Conservation (phyloP, 257 asterid genomes). For the Buddleja alternifolia region DNA sequence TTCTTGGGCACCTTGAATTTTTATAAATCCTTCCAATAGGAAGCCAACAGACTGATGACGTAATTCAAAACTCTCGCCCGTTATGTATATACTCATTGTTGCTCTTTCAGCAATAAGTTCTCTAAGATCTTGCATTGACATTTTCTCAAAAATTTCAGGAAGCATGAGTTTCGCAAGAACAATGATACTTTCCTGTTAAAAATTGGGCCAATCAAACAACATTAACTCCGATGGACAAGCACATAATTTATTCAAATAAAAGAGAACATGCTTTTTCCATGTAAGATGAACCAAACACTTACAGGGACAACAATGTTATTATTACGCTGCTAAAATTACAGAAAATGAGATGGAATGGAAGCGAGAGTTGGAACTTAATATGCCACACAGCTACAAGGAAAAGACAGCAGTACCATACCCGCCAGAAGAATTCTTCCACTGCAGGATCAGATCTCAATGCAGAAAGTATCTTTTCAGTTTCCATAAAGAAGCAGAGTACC, state of each 20-base stretch:
- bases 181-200: constrained; percentile 80
- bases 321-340: constrained; percentile 26
- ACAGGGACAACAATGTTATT: too few relatives aligned
- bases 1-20: constrained; percentile 58
- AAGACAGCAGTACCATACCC: constrained; percentile 49
- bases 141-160: constrained; percentile 78
- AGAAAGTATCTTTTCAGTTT: constrained; percentile 68
- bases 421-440: constrained; percentile 97
- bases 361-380: constrained; percentile 21
- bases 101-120: constrained; percentile 76
- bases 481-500: constrained; percentile 76
- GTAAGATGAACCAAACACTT: constrained; percentile 1
- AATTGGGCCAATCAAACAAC: constrained; percentile 26
- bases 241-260: constrained; percentile 16
- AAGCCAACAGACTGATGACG: constrained; percentile 77
- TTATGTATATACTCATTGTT: constrained; percentile 59
- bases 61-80: constrained; percentile 83
- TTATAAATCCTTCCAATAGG: constrained; percentile 85
- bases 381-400: constrained; percentile 17
- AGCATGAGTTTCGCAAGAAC: constrained; percentile 78
- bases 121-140: constrained; percentile 82
- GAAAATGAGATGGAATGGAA: constrained; percentile 13
- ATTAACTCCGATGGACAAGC: constrained; percentile 21
- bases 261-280: background rate
- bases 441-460: constrained; percentile 75